Percentiles rank a stretch among this genome's conserved stretches.
Evolutionary conservation across 768 basidiomycete genomes (phyloP).

Genomic region (Amanita rubescens): DNA sequence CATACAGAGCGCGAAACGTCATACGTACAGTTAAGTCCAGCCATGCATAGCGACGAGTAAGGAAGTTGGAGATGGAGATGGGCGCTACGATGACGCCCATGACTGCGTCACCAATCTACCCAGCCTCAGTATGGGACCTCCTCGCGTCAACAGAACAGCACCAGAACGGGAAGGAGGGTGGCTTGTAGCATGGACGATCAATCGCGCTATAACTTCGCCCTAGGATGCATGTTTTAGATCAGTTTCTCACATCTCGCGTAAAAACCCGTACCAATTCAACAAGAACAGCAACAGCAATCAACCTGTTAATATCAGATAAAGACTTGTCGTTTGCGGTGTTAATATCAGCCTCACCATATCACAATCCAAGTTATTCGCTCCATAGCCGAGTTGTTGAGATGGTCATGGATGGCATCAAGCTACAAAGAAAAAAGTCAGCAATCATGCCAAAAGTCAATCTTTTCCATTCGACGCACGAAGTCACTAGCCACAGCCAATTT

Average conservation of each 20-base stretch:
- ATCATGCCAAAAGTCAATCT: background rate
- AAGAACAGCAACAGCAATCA: constrained; percentile 85
- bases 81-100: constrained; percentile 1
- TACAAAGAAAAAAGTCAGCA: constrained; percentile 21
- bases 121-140: background rate
- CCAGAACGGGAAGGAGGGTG: constrained; percentile 5
- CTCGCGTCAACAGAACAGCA: background rate
- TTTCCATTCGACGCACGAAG: constrained; percentile 52
- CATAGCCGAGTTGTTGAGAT: constrained; percentile 86
- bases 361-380: constrained; percentile 70
- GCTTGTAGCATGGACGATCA: constrained; percentile 58
- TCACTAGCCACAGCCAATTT: constrained; percentile 82
- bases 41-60: background rate
- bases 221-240: constrained; percentile 17
- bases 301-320: constrained; percentile 36
- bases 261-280: constrained; percentile 66
- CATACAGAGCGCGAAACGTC: background rate
- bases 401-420: constrained; percentile 91
- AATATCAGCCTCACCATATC: constrained; percentile 32
- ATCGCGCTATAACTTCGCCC: constrained; percentile 80
- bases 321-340: constrained; percentile 10
- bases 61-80: background rate
- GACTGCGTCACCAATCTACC: background rate
- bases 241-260: background rate
- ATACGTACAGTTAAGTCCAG: background rate